Percentiles rank a stretch among this genome's conserved stretches.
These are phyloP conservation scores for Termitomyces sp. DNA, from an alignment of 768 basidiomycete species.

Conservation along the genomic window DNA sequence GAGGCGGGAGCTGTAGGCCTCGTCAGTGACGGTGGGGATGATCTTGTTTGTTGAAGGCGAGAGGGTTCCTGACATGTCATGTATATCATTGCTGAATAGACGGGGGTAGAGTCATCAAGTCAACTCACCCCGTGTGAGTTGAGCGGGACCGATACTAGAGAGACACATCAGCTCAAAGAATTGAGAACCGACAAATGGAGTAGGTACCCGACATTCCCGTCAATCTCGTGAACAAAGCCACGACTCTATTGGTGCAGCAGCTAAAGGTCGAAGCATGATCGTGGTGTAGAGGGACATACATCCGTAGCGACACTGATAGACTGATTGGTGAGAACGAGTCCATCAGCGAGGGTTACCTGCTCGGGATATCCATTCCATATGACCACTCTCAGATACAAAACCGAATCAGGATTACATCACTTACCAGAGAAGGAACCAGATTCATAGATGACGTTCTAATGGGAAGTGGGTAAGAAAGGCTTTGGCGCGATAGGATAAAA, in stretches of 20 bases:
- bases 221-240: conserved; percentile 39
- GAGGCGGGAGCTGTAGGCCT: conserved; percentile 32
- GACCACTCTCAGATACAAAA: conserved; percentile 35
- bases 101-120: neutral
- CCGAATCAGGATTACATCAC: neutral
- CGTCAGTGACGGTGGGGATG: conserved; percentile 57
- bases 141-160: conserved; percentile 53
- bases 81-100: neutral
- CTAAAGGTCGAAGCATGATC: neutral
- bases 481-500: neutral
- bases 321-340: conserved; percentile 45
- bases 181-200: neutral
- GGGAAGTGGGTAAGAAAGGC: neutral
- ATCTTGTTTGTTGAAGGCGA: conserved; percentile 15
- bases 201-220: conserved; percentile 58
- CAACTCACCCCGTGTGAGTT: conserved; percentile 38
- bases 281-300: conserved; percentile 5
- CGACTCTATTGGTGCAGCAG: conserved; percentile 16
- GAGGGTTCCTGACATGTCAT: conserved; percentile 24
- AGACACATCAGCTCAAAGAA: neutral
- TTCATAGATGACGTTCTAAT: conserved; percentile 51
- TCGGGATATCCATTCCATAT: too few species aligned
- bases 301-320: conserved; percentile 56
- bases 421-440: conserved; percentile 52
- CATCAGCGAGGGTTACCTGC: conserved; percentile 41